A percentile compares a stretch with the other conserved stretches of the same genome.
These are phyloP conservation scores for Phoma sp. DNA, from an alignment of 2,329 filamentous ascomycete genomes.

Conservation along the genomic window DNA sequence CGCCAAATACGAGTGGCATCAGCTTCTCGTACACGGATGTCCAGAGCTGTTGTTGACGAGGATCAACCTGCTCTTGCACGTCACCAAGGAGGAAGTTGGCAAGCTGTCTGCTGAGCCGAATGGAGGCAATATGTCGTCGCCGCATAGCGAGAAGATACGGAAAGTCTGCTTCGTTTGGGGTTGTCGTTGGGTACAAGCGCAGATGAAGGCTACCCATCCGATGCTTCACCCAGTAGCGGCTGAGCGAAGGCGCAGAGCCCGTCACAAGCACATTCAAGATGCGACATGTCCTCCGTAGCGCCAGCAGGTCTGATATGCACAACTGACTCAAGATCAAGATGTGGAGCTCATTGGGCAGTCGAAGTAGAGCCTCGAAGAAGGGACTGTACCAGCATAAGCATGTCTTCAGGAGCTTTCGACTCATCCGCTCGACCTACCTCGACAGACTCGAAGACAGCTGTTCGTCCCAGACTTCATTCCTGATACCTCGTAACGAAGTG, in stretches of 20 bases:
- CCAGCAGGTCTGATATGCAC: conserved; percentile 42
- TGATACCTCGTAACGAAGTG: conserved; percentile 40
- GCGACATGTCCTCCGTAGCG: conserved; percentile 40
- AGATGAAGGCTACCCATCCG: conserved; percentile 43
- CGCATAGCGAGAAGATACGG: conserved; percentile 45
- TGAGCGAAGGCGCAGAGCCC: conserved; percentile 40
- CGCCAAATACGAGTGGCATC: conserved; percentile 46
- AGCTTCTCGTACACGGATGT: conserved; percentile 46
- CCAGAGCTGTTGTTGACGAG: conserved; percentile 43
- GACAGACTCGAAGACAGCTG: conserved; percentile 26
- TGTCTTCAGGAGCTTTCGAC: background rate
- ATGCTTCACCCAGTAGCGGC: conserved; percentile 45
- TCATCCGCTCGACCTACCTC: conserved; percentile 27
- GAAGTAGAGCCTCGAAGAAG: conserved; percentile 41
- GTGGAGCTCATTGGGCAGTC: conserved; percentile 44
- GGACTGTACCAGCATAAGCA: conserved; percentile 24
- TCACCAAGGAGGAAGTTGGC: conserved; percentile 42
- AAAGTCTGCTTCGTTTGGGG: conserved; percentile 38
- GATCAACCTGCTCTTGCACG: conserved; percentile 32
- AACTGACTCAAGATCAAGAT: conserved; percentile 44
- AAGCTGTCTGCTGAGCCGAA: conserved; percentile 44
- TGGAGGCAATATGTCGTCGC: conserved; percentile 44
- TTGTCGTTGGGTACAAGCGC: conserved; percentile 44
- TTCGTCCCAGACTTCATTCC: conserved; percentile 29
- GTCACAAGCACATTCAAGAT: conserved; percentile 41